Evolutionary conservation across 441 rosid species (phyloP), one percentile per base, ranked within the genome.

Genomic region (Populus hybrid): DNA sequence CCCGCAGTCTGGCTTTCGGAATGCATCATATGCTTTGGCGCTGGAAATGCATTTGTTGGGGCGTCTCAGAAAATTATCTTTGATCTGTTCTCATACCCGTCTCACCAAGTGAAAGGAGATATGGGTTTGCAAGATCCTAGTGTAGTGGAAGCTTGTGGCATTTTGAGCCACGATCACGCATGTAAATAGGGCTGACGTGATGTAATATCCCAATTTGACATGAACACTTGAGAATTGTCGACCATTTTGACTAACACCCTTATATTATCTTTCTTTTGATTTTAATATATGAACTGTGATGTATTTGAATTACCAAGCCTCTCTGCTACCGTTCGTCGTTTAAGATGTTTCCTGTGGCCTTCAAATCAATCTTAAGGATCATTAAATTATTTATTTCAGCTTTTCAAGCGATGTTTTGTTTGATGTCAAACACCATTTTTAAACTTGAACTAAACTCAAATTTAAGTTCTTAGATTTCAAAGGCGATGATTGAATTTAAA

Each of bases 91-190:
- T 16, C 57, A 16, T 50, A 50, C 57, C 57, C 57, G 57, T 50
- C 57, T 50, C 57, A 16, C 57, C 19, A 50, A 70, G 79, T 50
- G 57, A 50, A 50, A 50, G 57, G 57, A n/a, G 63, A 79, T 70
- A 66, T 75, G 81, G 79, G 70, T 79, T 66, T 35, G 36, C 68
- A 67, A 83, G 80, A 67, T 80, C 76, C 86, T 84, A 84, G 84
- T 70, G 72, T 84, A 82, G 74, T 80, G 78, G 70, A 85, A 79
- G 78, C 78, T 82, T 66, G 75, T 76, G 84, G 85, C 70, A 12
- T 57, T 80, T 76, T 75, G 69, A 64, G 83, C 85, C 84, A 53
- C 76, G 66, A 50, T 80, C 74, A 61, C 86, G 84, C 57, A 85
- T 63, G 83, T 88, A 88, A 75, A 79, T 61, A 75, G 74, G 76